Base-by-base conservation (phyloP, 352 stramenopile species). In the Pythium sp. region DNA sequence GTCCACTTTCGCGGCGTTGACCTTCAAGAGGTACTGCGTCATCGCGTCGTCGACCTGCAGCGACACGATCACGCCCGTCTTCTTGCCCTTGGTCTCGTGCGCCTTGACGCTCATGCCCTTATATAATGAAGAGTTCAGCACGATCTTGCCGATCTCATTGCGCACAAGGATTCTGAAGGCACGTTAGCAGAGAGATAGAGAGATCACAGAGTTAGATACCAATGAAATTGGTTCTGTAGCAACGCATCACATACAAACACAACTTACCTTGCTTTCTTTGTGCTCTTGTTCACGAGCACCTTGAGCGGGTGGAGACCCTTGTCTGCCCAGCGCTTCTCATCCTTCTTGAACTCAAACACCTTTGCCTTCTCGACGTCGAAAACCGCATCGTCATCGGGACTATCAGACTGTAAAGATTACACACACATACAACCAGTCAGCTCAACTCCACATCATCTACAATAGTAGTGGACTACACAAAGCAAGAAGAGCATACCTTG, bases 261-360 rank as follows among this genome's bases (percentile, higher is more conserved):
- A 46, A 6, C 71, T 62, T 76, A 91, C 82, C 83, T 71, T 15
- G 75, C 78, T 57, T 79, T 84, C 69, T 89, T 89, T n/a, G 77
- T 87, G 22, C 74, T 68, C 67, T 94, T 93, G 78, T 84, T 88
- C 12, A 91, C 72, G 0, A 96, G 81, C 26, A 96, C 75, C 66
- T 94, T 85, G 60, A 96, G 78, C 32, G 86, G 84, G 59, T 96
- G 86, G 54, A 86, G 75, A 0, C 88, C 86, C 71, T 94, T 94
- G 80, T 96, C 87, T 11, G 87, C 88, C 88, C 88, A 96, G 34
- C 84, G 85, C 74, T 93, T 96, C 67, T 94, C 88, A 69, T 91
- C 82, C 61, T 91, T 93, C 69, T 92, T 94, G 68, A 94, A 94
- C 72, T 94, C 86, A 64, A 90, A 86, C 28, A 95, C 64, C 73